Evolutionary conservation across 495 filamentous ascomycete genomes (phyloP).

Genomic region (Arthonia radiata): DNA sequence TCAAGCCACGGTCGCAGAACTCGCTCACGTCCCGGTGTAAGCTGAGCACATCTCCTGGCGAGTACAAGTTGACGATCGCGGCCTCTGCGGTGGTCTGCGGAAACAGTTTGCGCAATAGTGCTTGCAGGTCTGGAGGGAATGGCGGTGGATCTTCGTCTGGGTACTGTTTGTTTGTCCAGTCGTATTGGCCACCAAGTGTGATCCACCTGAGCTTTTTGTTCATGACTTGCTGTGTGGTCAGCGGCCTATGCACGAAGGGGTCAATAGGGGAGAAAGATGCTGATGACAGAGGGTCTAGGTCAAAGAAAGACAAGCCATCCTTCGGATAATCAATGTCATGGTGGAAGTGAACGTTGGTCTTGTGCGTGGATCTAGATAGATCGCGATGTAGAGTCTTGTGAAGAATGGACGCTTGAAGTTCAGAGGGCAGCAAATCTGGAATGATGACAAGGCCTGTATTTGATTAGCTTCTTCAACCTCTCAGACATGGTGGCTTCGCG

Average conservation of each 20-base stretch:
- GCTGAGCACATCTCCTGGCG: slow-evolving; percentile 64
- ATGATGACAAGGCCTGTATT: slow-evolving; percentile 44
- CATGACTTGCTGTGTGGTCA: slow-evolving; percentile 38
- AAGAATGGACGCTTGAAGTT: slow-evolving; percentile 41
- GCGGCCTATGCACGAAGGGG: slow-evolving; percentile 36
- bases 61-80: slow-evolving; percentile 80
- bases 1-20: slow-evolving; percentile 41
- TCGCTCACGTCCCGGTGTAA: slow-evolving; percentile 83
- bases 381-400: slow-evolving; percentile 52
- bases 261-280: slow-evolving; percentile 32
- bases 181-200: slow-evolving; percentile 79
- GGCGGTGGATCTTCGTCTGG: slow-evolving; percentile 35
- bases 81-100: slow-evolving; percentile 53
- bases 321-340: slow-evolving; percentile 47
- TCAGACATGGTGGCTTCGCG: slow-evolving; percentile 10
- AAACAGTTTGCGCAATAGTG: slow-evolving; percentile 37
- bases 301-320: slow-evolving; percentile 6
- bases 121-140: slow-evolving; percentile 50
- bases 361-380: slow-evolving; percentile 44
- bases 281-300: slow-evolving; percentile 1
- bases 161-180: slow-evolving; percentile 73
- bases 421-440: slow-evolving; percentile 42
- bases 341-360: slow-evolving; percentile 72
- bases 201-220: slow-evolving; percentile 72
- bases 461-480: slow-evolving; percentile 10